Percentiles rank a stretch among this genome's conserved stretches.
Evolutionary conservation across 345 rosid species (phyloP).

Genomic region (Eucalyptus melliodora): DNA sequence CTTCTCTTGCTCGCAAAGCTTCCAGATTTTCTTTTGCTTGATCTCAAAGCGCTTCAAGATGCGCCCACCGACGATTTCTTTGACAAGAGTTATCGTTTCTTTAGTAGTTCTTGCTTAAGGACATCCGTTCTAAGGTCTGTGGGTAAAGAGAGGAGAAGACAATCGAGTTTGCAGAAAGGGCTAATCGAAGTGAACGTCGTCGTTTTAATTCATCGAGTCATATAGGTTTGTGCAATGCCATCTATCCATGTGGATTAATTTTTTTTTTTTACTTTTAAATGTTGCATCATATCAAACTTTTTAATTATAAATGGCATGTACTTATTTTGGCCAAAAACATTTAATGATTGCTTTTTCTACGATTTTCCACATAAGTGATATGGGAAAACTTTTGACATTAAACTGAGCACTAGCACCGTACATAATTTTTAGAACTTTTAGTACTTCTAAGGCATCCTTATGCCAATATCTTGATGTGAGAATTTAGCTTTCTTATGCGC

Average conservation of each 20-base stretch:
- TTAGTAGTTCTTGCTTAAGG: background rate
- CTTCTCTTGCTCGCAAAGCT: background rate
- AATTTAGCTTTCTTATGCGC: background rate
- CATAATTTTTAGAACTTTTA: background rate
- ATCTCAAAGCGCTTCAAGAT: background rate
- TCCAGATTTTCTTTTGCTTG: background rate
- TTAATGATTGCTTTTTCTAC: background rate
- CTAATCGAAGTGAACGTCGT: too few species aligned
- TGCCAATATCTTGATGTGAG: background rate
- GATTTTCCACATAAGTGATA: accelerated
- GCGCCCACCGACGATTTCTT: background rate
- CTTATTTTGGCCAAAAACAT: background rate
- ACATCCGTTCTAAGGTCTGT: background rate
- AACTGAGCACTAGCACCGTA: accelerated
- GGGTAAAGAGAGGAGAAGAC: background rate
- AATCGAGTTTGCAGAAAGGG: too few species aligned
- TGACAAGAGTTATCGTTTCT: background rate
- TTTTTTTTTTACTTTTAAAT: too few species aligned
- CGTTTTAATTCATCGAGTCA: background rate
- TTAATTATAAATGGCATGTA: too few species aligned
- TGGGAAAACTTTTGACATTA: background rate
- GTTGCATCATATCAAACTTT: too few species aligned
- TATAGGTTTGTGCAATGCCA: too few species aligned
- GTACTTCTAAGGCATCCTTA: background rate
- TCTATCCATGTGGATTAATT: background rate